Conservation (phyloP, 2,329 filamentous ascomycete species). For the Endothia cerciana region DNA sequence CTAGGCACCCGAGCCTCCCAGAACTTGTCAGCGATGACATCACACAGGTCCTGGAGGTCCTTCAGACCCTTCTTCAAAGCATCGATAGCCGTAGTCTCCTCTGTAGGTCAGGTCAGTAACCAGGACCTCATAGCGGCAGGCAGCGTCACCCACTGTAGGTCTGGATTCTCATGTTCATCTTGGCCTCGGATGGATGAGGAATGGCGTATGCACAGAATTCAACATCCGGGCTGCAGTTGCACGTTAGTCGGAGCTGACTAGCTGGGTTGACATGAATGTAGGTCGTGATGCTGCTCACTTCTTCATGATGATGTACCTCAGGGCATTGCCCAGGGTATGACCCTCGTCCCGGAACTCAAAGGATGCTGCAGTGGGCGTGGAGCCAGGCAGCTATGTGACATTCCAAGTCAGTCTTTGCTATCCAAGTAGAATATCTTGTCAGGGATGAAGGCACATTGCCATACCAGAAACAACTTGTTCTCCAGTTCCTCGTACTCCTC, state of each 20-base stretch:
- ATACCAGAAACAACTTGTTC: slow-evolving; percentile 32
- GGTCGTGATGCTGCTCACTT: slow-evolving; percentile 66
- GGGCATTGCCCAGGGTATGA: slow-evolving; percentile 91
- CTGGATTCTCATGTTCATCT: slow-evolving; percentile 97
- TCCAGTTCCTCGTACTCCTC: slow-evolving; percentile 39
- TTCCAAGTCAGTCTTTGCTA: slow-evolving; percentile 11
- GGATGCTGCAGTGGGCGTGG: slow-evolving; percentile 84
- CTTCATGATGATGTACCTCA: slow-evolving; percentile 97
- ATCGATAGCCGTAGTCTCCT: slow-evolving; percentile 77
- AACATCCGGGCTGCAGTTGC: slow-evolving; percentile 77
- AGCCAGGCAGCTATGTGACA: slow-evolving; percentile 72
- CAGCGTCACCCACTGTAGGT: slow-evolving; percentile 75
- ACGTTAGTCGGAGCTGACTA: slow-evolving; percentile 26
- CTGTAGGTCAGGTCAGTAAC: slow-evolving; percentile 47
- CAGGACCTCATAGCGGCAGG: not conserved
- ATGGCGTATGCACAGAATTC: slow-evolving; percentile 99
- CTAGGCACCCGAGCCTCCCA: slow-evolving; percentile 61
- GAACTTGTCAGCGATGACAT: slow-evolving; percentile 93
- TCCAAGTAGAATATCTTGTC: not conserved
- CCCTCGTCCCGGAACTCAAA: slow-evolving; percentile 95
- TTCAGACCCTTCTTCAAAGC: slow-evolving; percentile 88
- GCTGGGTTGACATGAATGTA: not conserved
- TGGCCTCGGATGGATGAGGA: slow-evolving; percentile 90
- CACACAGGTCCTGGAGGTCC: slow-evolving; percentile 89
- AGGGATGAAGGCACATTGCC: slow-evolving; percentile 8